Evolutionary conservation across 768 basidiomycete genomes (phyloP).

Genomic region (Suillus lakei): DNA sequence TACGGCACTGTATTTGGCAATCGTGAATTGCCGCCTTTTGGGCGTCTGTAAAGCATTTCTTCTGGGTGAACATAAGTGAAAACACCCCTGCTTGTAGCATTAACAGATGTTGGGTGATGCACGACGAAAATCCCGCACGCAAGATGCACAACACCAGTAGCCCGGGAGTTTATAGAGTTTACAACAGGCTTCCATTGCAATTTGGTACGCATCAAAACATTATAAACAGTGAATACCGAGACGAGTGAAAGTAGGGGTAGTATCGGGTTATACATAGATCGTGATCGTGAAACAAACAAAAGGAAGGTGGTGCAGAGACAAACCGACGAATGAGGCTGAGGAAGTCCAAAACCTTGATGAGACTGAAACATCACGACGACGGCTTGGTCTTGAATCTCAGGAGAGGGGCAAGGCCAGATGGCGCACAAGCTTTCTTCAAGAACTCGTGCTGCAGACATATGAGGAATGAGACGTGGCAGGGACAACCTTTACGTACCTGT

Average conservation of each 20-base stretch:
- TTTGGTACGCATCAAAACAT: conserved; percentile 17
- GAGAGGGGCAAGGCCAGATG: conserved; percentile 83
- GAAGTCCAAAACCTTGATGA: conserved; percentile 6
- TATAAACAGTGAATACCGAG: conserved; percentile 18
- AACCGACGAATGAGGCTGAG: conserved; percentile 5
- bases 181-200: conserved; percentile 26
- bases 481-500: conserved; percentile 56
- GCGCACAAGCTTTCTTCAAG: conserved; percentile 84
- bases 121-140: neutral
- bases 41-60: no score
- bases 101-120: neutral
- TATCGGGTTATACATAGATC: conserved; percentile 18
- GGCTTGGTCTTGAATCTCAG: conserved; percentile 77
- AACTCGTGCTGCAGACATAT: conserved; percentile 80
- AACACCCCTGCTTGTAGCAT: neutral
- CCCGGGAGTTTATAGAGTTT: conserved; percentile 8
- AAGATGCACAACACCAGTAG: neutral
- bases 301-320: conserved; percentile 9
- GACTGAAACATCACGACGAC: conserved; percentile 35
- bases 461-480: conserved; percentile 9
- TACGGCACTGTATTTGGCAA: no score
- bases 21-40: no score
- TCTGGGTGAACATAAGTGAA: no score
- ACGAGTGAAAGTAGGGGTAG: conserved; percentile 11
- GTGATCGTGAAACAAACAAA: conserved; percentile 10